Evolutionary conservation across 345 rosid species (phyloP).

Genomic region (Euphorbia pulcherrima): DNA sequence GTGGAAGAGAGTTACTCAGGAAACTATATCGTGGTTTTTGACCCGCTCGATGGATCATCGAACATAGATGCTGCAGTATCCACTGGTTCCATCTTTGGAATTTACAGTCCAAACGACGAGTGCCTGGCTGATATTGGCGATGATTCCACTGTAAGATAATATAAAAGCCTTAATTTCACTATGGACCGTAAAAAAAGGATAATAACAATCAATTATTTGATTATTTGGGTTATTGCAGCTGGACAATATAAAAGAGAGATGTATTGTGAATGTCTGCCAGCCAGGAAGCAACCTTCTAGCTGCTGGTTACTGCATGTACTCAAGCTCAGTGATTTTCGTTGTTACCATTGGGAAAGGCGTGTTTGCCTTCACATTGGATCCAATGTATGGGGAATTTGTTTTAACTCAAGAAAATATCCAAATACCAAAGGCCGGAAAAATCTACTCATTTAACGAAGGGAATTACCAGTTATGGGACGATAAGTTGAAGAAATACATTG

Average conservation of each 20-base stretch:
- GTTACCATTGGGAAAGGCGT: constrained; percentile 79
- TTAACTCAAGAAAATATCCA: constrained; percentile 78
- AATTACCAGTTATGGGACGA: constrained; percentile 91
- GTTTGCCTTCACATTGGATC: constrained; percentile 76
- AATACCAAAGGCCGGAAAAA: constrained; percentile 79
- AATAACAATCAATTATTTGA: constrained; percentile 8
- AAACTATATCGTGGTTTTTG: constrained; percentile 84
- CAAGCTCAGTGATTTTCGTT: constrained; percentile 87
- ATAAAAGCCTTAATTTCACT: neutral
- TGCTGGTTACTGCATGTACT: constrained; percentile 96
- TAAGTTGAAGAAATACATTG: constrained; percentile 86
- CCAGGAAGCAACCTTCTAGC: constrained; percentile 90
- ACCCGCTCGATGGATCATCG: constrained; percentile 95
- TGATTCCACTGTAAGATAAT: constrained; percentile 43
- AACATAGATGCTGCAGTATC: constrained; percentile 94
- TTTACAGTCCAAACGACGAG: constrained; percentile 90
- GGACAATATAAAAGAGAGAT: constrained; percentile 48
- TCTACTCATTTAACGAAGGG: constrained; percentile 90
- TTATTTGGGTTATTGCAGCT: constrained; percentile 46
- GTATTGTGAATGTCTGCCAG: constrained; percentile 81
- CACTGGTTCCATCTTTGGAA: constrained; percentile 93
- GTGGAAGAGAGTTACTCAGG: constrained; percentile 94
- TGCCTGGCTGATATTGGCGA: constrained; percentile 68
- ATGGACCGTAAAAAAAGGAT: neutral
- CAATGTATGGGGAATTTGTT: constrained; percentile 93